Evolutionary conservation across 2,329 filamentous ascomycete genomes (phyloP).

Genomic region (Thelonectria blattea): DNA sequence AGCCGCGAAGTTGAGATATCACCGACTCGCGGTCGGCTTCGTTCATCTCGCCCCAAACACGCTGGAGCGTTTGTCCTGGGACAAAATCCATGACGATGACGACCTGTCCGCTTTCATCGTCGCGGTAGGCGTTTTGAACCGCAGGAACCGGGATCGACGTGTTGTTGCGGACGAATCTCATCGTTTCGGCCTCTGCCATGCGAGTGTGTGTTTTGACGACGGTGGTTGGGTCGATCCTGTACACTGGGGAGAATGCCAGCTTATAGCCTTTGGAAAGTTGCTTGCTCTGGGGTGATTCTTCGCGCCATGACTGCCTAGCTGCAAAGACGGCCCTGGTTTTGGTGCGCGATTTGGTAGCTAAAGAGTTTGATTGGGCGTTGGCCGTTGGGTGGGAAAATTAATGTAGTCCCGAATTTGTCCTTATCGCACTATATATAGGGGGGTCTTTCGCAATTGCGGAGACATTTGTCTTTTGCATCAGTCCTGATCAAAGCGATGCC

Average conservation of each 20-base stretch:
- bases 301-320: background rate
- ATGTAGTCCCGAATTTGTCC: too few relatives aligned
- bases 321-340: too few relatives aligned
- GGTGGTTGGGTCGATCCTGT: background rate
- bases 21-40: slow-evolving; percentile 24
- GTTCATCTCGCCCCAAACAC: slow-evolving; percentile 21
- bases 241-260: background rate
- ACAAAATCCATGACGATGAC: slow-evolving; percentile 31
- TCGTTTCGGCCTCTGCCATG: slow-evolving; percentile 7
- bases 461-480: too few relatives aligned
- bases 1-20: slow-evolving; percentile 27
- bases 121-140: slow-evolving; percentile 19
- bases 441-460: too few relatives aligned
- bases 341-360: too few relatives aligned
- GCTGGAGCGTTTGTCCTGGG: slow-evolving; percentile 24
- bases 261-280: background rate
- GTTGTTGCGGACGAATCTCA: slow-evolving; percentile 10
- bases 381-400: too few relatives aligned
- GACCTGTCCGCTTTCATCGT: slow-evolving; percentile 16
- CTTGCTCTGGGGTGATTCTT: background rate
- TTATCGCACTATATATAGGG: too few relatives aligned
- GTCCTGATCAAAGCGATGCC: too few relatives aligned
- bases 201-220: background rate
- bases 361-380: too few relatives aligned
- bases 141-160: slow-evolving; percentile 21